Evolutionary conservation across 257 asterid species (phyloP), one percentile per base, ranked within the genome.

Genomic region (Agastache rugosa): DNA sequence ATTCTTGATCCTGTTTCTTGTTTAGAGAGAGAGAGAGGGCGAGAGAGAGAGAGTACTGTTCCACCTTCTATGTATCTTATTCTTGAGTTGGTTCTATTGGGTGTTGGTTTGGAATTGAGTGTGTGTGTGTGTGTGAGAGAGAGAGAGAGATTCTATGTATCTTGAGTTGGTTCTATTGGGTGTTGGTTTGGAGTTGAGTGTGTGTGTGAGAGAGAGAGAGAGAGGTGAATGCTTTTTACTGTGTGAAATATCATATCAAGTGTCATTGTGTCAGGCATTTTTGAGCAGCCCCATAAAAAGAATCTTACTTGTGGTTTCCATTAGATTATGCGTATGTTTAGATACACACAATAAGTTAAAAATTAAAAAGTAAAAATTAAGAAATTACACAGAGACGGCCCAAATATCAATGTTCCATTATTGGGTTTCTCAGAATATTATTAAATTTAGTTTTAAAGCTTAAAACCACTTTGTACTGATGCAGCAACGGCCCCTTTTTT

Each of bases 241-340:
- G 63, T 47, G 65, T 39, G 76, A 65, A 72, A 58, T 56, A 37
- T 78, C 63, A 58, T 22, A 51, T 69, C 66, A 14, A 41, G 79
- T 66, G 79, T 74, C 68, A 22, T 19, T 19, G 42, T 70, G 77
- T 75, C 75, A 66, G 80, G 65, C 56, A 71, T 71, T 55, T 71
- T 75, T 70, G 16, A 68, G 59, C 22, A 47, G 67, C 61, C 80
- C 80, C 64, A 74, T 74, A 31, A 44, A 37, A 44, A 29, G 63
- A 39, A 25, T 22, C 35, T 10, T 23, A 44, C 44, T 68, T 51
- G 67, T 71, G 70, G 50, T 66, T 55, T 67, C 59, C 25, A 47
- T 70, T 70, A 25, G 69, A 68, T 45, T 22, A 48, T 50, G 64
- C 41, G 10, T 47, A 34, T n/a, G 35, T 1, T 0, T 60, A 44